Evolutionary conservation across 208 protist species (phyloP).

Genomic region (Trypanosomatidae sp.): DNA sequence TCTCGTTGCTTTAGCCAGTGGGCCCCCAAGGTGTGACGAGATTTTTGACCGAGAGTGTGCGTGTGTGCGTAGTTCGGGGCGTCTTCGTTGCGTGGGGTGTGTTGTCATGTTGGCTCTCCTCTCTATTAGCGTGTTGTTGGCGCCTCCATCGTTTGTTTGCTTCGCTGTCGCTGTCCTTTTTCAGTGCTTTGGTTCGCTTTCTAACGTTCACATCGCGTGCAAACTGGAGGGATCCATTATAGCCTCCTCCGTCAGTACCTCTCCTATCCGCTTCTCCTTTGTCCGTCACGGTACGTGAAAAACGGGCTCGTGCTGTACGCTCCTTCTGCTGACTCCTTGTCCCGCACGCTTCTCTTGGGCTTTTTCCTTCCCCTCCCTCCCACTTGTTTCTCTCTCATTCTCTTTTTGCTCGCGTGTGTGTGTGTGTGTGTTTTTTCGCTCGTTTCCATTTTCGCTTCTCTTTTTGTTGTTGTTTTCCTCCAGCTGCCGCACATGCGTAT

Average conservation of each 20-base stretch:
- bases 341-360: not conserved
- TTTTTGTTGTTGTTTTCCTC: not conserved
- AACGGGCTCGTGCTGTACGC: not conserved
- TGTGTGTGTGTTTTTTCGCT: not conserved
- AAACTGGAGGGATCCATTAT: not conserved
- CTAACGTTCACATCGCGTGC: not conserved
- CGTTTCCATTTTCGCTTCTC: not conserved
- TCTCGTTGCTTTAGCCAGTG: not conserved
- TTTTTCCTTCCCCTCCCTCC: not conserved
- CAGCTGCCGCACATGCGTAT: not conserved
- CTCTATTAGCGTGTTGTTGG: not conserved
- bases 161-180: not conserved
- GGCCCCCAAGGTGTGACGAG: not conserved
- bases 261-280: not conserved
- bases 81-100: not conserved
- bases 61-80: not conserved
- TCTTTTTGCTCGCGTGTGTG: not conserved
- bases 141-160: not conserved
- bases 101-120: too few relatives aligned
- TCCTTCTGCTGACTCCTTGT: constrained; percentile 2
- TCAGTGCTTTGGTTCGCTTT: not conserved
- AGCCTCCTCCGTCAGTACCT: not conserved
- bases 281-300: not conserved
- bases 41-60: not conserved
- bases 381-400: not conserved